Evolutionary conservation across 2,329 filamentous ascomycete genomes (phyloP).

Genomic region (Ophiostoma sp.): DNA sequence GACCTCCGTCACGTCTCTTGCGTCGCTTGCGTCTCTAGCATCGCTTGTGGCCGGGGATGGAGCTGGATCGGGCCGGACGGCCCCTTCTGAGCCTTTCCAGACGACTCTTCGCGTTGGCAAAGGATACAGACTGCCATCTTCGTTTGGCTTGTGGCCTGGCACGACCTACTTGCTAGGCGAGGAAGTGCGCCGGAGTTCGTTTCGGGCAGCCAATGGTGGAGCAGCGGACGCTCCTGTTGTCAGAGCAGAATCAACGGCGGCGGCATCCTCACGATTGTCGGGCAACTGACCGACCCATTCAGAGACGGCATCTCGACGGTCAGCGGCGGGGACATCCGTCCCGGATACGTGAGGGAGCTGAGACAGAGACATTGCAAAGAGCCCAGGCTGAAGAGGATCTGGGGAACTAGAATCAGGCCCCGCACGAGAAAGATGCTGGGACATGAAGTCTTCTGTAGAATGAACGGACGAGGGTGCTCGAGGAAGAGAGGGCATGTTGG

Average conservation of each 20-base stretch:
- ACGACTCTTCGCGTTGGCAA: not conserved
- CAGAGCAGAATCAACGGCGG: not conserved
- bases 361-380: constrained; percentile 5
- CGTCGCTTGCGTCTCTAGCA: not conserved
- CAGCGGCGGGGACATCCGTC: not conserved
- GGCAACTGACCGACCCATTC: constrained; percentile 18
- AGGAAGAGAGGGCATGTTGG: not conserved
- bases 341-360: not conserved
- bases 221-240: not conserved
- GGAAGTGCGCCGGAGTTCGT: not conserved
- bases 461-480: not conserved
- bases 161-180: constrained; percentile 11
- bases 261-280: not conserved
- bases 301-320: not conserved
- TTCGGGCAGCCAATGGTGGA: no score
- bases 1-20: not conserved
- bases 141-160: not conserved
- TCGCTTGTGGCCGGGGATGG: not conserved
- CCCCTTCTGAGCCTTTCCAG: not conserved
- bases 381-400: not conserved
- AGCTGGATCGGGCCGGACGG: not conserved
- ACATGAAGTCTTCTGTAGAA: not conserved
- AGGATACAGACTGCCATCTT: not conserved
- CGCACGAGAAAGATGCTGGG: not conserved
- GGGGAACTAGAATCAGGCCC: not conserved